phyloP scores from a whole-genome alignment of 441 rosid species.

The Croton laevigatus region DNA sequence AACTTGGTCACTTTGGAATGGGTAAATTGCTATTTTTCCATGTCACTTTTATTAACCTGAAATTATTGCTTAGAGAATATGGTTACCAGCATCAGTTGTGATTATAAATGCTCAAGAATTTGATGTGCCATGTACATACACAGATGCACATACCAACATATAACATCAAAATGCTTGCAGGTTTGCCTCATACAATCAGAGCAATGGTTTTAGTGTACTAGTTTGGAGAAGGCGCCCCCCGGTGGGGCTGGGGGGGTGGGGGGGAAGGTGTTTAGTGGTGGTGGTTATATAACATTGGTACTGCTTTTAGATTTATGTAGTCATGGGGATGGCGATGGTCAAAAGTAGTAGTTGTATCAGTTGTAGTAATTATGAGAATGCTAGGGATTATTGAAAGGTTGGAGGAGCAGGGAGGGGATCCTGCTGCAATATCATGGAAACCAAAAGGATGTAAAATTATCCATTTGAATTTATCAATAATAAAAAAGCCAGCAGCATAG shows the following conservation, averaged over 20 bases:
- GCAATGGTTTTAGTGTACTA: not conserved
- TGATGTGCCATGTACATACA: not conserved
- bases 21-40: not conserved
- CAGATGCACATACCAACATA: too few species aligned
- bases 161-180: not conserved
- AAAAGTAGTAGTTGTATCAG: not conserved
- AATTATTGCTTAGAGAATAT: not conserved
- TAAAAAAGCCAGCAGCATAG: not conserved
- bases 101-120: not conserved
- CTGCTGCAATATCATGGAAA: constrained; percentile 2
- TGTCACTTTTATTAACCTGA: not conserved
- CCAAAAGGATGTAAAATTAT: not conserved
- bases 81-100: not conserved
- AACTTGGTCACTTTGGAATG: not conserved
- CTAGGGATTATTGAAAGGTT: not conserved
- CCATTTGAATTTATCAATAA: not conserved
- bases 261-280: not conserved
- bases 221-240: not conserved
- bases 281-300: not conserved
- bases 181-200: not conserved
- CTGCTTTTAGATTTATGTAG: not conserved
- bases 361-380: not conserved
- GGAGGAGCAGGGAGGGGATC: not conserved
- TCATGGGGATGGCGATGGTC: too few species aligned
- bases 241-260: too few species aligned